These are phyloP conservation scores for Termitomyces sp. DNA, from an alignment of 768 basidiomycete genomes.

Conservation along the genomic window DNA sequence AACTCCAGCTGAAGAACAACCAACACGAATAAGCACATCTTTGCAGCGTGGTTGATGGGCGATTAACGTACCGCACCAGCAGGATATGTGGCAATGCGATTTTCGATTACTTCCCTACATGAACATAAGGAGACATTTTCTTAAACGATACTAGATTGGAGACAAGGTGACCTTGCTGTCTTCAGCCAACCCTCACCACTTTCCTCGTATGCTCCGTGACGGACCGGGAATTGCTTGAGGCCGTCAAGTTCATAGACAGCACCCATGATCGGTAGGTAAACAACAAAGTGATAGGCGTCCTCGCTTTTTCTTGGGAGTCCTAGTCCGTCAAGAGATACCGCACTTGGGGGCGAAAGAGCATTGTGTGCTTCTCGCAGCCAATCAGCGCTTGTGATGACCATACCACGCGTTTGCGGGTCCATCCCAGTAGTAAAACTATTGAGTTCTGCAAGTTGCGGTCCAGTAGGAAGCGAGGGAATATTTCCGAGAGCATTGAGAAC, in stretches of 20 bases:
- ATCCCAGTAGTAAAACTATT: slow-evolving; percentile 76
- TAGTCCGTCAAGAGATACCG: slow-evolving; percentile 83
- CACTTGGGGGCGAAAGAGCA: slow-evolving; percentile 83
- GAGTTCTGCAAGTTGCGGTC: slow-evolving; percentile 66
- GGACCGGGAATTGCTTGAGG: slow-evolving; percentile 70
- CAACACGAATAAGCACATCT: slow-evolving; percentile 5
- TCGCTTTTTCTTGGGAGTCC: slow-evolving; percentile 57
- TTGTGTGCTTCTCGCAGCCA: slow-evolving; percentile 88
- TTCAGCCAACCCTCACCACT: slow-evolving; percentile 78
- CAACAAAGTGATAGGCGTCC: slow-evolving; percentile 96
- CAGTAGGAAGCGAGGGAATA: slow-evolving; percentile 57
- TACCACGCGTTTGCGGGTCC: slow-evolving; percentile 81
- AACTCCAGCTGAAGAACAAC: slow-evolving; percentile 66
- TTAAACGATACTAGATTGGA: slow-evolving; percentile 5
- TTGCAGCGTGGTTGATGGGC: background rate
- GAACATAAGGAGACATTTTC: slow-evolving; percentile 15
- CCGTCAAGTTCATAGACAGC: slow-evolving; percentile 93
- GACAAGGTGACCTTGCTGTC: slow-evolving; percentile 56
- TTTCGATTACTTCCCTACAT: slow-evolving; percentile 74
- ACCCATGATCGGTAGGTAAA: slow-evolving; percentile 84
- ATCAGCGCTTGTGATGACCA: slow-evolving; percentile 75
- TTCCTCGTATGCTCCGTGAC: slow-evolving; percentile 70
- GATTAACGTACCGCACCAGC: slow-evolving; percentile 65
- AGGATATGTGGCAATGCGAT: slow-evolving; percentile 88
- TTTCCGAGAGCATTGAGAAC: slow-evolving; percentile 89